Evolutionary conservation across 805 yeast species (phyloP).

Genomic region (Jamesozyma rosinii): DNA sequence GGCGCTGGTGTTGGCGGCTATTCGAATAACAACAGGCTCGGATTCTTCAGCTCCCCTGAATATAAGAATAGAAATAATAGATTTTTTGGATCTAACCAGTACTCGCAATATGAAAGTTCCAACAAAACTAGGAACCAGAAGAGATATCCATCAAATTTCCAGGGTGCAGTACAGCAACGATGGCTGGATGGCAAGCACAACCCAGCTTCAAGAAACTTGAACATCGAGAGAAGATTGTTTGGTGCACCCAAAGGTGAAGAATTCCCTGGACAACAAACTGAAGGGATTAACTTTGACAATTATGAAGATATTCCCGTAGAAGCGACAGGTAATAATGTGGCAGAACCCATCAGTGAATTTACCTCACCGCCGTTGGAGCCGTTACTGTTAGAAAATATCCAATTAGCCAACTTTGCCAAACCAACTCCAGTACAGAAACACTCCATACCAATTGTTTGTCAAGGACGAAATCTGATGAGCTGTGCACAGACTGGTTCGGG

Average conservation of each 20-base stretch:
- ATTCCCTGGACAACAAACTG: conserved; percentile 42
- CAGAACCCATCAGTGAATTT: conserved; percentile 80
- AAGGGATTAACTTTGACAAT: conserved; percentile 96
- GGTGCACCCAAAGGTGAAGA: conserved; percentile 55
- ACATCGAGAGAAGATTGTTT: conserved; percentile 67
- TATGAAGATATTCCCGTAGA: conserved; percentile 97
- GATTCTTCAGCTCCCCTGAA: too few species aligned
- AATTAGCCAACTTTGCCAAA: conserved; percentile 75
- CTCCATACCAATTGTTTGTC: conserved; percentile 82
- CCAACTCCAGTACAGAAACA: conserved; percentile 95
- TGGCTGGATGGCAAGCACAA: conserved; percentile 81
- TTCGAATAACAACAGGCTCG: too few species aligned
- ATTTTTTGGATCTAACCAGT: background rate
- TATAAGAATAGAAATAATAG: background rate
- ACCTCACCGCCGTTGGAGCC: conserved; percentile 84
- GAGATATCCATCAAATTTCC: too few species aligned
- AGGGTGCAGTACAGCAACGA: conserved; percentile 39
- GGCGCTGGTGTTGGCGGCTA: too few species aligned
- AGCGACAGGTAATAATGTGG: conserved; percentile 87
- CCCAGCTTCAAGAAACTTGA: conserved; percentile 64
- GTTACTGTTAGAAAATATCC: conserved; percentile 76
- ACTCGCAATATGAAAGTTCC: too few species aligned
- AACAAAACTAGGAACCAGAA: too few species aligned
- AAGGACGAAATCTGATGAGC: conserved; percentile 86
- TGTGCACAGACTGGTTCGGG: conserved; percentile 98